Base-by-base conservation (phyloP, 2,329 filamentous ascomycete genomes). In the Diaporthe velutina region DNA sequence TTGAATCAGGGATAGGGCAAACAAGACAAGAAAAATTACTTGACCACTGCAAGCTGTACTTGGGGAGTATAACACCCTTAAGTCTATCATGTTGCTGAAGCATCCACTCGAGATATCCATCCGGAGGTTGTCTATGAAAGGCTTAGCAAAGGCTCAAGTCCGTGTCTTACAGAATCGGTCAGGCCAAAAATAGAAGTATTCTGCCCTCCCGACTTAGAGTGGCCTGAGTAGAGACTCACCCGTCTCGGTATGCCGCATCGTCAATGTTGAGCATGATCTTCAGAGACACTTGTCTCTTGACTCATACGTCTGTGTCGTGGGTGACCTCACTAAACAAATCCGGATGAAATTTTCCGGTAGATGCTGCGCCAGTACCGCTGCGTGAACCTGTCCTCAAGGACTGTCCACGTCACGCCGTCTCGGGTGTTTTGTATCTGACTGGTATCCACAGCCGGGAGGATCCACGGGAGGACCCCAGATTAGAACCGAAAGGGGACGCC, bases 401-500 rank as follows among this genome's bases (percentile, higher is more conserved):
- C 33, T 52, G 45, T 68, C 64, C 48, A 68, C 48, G 64, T 68
- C 64, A 68, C 33, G 48, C 48, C 15, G 30, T 40, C 22, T 68
- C 33, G 64, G 48, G 22, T 40, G 48, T 38, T 68, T 68, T 40
- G 22, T 40, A 52, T 17, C 64, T 67, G 33, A 40, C 45, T 19
- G 33, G 64, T 52, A 67, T 4, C 64, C 64, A 67, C 64, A 28
- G 25, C 64, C 48, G 48, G 64, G 33, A 54, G 33, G 64, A 35
- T 40, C 64, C 64, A 68, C 33, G 22, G 13, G 15, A 68, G 33
- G 64, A 68, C 64, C 64, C 64, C 64, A 54, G 64, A 13, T 40
- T 54, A 45, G n/a, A 40, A 28, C 33, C n/a, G 45, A 54, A 68
- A 68, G 33, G 64, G 64, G 64, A 68, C 64, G 35, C 64, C 48